A percentile compares a stretch with the other conserved stretches of the same genome.
These are phyloP conservation scores for Elongisporangium undulatum DNA, from an alignment of 352 stramenopile genomes.

Conservation along the genomic window DNA sequence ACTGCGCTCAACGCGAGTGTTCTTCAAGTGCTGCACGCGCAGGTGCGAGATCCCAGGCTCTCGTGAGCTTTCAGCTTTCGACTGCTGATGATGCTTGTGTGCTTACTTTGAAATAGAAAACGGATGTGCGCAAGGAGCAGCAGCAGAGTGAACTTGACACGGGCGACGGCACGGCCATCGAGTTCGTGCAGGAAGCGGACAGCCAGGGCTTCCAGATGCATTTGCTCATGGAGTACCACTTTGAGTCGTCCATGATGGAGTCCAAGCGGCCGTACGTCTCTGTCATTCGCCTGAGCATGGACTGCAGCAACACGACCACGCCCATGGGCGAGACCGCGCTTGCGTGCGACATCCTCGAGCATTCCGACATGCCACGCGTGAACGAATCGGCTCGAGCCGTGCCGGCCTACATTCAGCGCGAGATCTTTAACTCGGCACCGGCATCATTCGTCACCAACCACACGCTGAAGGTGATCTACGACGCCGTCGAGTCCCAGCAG, in stretches of 20 bases:
- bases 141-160: constrained; percentile 33
- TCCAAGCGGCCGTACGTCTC: constrained; percentile 50
- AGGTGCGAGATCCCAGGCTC: constrained; percentile 12
- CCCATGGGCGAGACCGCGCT: constrained; percentile 9
- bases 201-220: constrained; percentile 42
- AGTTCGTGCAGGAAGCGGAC: constrained; percentile 33
- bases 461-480: constrained; percentile 36
- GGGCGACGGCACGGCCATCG: constrained; percentile 21
- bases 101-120: constrained; percentile 16
- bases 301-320: constrained; percentile 40
- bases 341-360: constrained; percentile 52
- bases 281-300: constrained; percentile 46
- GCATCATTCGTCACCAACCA: constrained; percentile 29
- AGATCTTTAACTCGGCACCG: constrained; percentile 36
- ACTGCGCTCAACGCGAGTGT: constrained; percentile 39
- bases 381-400: constrained; percentile 34
- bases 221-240: constrained; percentile 54
- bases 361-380: constrained; percentile 42
- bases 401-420: constrained; percentile 33
- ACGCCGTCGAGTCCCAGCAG: constrained; percentile 49
- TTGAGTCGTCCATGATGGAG: constrained; percentile 53
- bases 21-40: constrained; percentile 41
- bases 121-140: constrained; percentile 26
- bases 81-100: not conserved
- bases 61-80: not conserved